phyloP scores from a whole-genome alignment of 2,329 filamentous ascomycete species.

The Neopestalotiopsis sp. region DNA sequence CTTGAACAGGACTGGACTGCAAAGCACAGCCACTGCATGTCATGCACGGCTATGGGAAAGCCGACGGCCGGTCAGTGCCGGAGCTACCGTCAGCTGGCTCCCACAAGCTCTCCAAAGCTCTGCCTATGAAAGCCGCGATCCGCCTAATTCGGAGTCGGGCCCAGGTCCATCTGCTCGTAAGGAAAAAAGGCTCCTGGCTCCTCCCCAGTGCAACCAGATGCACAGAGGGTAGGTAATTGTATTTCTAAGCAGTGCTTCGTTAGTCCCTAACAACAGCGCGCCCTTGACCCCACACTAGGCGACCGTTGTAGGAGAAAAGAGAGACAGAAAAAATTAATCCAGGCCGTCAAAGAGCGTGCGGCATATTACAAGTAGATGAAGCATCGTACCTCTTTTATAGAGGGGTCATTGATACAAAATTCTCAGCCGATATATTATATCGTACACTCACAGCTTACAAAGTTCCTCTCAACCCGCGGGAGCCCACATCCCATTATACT shows the following conservation, averaged over 20 bases:
- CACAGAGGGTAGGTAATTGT: constrained; percentile 26
- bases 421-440: constrained; percentile 8
- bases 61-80: constrained; percentile 7
- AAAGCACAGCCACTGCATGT: no score
- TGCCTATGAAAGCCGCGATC: constrained; percentile 18
- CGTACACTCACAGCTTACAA: background rate
- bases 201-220: background rate
- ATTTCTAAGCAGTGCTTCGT: constrained; percentile 39
- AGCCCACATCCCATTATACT: background rate
- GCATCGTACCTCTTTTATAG: background rate
- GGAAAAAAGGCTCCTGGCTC: background rate
- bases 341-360: background rate
- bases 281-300: constrained; percentile 24
- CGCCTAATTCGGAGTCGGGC: constrained; percentile 16
- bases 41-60: background rate
- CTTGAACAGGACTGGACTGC: no score
- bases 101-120: background rate
- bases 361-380: background rate
- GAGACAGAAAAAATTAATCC: constrained; percentile 7
- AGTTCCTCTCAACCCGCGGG: background rate
- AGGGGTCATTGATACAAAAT: background rate
- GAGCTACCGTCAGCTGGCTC: background rate
- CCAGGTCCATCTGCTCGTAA: background rate
- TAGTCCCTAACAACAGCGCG: constrained; percentile 26
- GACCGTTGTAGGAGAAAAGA: constrained; percentile 20